phyloP scores from a whole-genome alignment of 495 filamentous ascomycete species.

The Tuber umbilicatum region DNA sequence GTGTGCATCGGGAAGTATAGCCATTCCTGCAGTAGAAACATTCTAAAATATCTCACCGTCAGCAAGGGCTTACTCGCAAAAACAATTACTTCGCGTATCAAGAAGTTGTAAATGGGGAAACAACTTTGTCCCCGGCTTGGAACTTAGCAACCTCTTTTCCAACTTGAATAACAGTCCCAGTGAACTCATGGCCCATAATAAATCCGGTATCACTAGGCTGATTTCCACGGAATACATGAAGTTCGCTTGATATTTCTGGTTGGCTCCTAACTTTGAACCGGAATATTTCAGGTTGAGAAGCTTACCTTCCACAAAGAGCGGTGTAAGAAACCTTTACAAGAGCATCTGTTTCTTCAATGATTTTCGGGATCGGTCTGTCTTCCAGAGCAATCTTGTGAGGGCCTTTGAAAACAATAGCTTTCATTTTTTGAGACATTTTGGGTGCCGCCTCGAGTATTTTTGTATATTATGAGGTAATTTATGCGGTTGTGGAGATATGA shows the following conservation, averaged over 20 bases:
- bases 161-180: conserved; percentile 62
- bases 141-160: conserved; percentile 64
- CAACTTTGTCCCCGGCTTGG: conserved; percentile 68
- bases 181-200: conserved; percentile 79
- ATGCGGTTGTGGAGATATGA: neutral
- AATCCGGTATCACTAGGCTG: conserved; percentile 59
- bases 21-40: conserved; percentile 89
- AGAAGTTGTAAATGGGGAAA: conserved; percentile 78
- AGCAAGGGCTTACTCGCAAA: neutral
- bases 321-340: conserved; percentile 81
- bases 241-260: conserved; percentile 54
- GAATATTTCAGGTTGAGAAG: conserved; percentile 17
- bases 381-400: conserved; percentile 57
- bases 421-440: conserved; percentile 50
- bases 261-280: conserved; percentile 4
- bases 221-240: conserved; percentile 84
- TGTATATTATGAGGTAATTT: neutral
- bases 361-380: conserved; percentile 57
- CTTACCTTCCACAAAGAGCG: conserved; percentile 84
- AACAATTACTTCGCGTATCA: conserved; percentile 52
- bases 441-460: neutral
- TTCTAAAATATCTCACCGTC: conserved; percentile 51
- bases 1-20: conserved; percentile 75
- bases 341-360: conserved; percentile 67
- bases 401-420: conserved; percentile 65